Conservation (phyloP, 2,329 filamentous ascomycete species). For the Neonectria sp. region DNA sequence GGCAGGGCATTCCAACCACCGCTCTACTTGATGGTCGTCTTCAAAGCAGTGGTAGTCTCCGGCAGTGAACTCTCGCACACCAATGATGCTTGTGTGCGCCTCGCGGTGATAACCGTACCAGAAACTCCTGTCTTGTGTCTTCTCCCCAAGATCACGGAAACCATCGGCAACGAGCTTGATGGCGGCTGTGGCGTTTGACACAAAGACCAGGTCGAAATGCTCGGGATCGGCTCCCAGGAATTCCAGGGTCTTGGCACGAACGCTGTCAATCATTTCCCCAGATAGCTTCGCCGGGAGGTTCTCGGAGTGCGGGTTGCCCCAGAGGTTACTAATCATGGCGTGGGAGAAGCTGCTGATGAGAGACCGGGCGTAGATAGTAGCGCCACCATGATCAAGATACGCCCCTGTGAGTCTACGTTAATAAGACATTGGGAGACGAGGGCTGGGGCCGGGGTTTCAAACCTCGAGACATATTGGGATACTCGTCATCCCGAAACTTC, state of each 20-base stretch:
- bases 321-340: slow-evolving; percentile 70
- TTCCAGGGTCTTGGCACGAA: slow-evolving; percentile 66
- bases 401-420: slow-evolving; percentile 45
- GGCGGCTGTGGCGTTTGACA: slow-evolving; percentile 74
- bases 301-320: slow-evolving; percentile 78
- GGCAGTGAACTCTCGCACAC: slow-evolving; percentile 75
- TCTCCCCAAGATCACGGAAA: slow-evolving; percentile 68
- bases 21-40: slow-evolving; percentile 67
- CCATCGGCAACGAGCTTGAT: slow-evolving; percentile 74
- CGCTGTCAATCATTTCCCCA: slow-evolving; percentile 70
- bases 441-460: slow-evolving; percentile 3
- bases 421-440: not conserved
- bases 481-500: slow-evolving; percentile 45
- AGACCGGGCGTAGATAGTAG: slow-evolving; percentile 72
- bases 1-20: slow-evolving; percentile 55
- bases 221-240: slow-evolving; percentile 73
- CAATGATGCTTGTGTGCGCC: slow-evolving; percentile 76
- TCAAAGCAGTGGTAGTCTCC: slow-evolving; percentile 71
- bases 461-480: slow-evolving; percentile 48
- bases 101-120: slow-evolving; percentile 75
- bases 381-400: slow-evolving; percentile 73
- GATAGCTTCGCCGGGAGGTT: slow-evolving; percentile 71
- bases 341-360: slow-evolving; percentile 69
- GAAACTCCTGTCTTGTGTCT: slow-evolving; percentile 61
- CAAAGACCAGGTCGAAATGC: slow-evolving; percentile 74